These are phyloP conservation scores for Myotisia sp. DNA, from an alignment of 2,329 filamentous ascomycete species.

Conservation along the genomic window DNA sequence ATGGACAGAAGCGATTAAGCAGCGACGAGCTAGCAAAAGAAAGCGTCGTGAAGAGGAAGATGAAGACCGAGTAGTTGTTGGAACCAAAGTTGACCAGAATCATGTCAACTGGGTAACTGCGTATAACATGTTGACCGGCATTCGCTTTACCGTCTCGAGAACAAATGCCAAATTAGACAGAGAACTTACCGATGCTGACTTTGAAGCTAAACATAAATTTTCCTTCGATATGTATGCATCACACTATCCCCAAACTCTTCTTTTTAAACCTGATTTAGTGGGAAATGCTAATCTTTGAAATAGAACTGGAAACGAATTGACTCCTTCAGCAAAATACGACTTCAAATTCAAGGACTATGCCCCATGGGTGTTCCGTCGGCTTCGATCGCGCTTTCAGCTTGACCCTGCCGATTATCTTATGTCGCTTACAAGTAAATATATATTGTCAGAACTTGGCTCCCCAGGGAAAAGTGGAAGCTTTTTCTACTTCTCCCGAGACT, in stretches of 20 bases:
- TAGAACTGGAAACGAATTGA: conserved; percentile 89
- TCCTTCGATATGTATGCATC: conserved; percentile 84
- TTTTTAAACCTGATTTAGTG: conserved; percentile 3
- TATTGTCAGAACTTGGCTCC: conserved; percentile 88
- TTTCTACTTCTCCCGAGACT: conserved; percentile 98
- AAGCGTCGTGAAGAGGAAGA: conserved; percentile 79
- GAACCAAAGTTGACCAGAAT: conserved; percentile 93
- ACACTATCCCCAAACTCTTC: background rate
- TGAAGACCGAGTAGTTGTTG: conserved; percentile 75
- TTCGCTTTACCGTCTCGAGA: conserved; percentile 88
- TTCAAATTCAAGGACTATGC: conserved; percentile 99
- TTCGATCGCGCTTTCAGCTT: conserved; percentile 73
- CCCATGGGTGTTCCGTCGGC: conserved; percentile 95
- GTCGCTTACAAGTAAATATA: conserved; percentile 96
- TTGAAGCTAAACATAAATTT: conserved; percentile 89
- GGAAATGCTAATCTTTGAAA: conserved; percentile 22
- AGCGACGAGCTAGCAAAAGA: conserved; percentile 79
- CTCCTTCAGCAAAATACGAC: conserved; percentile 96
- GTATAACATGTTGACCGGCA: conserved; percentile 99
- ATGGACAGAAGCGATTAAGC: conserved; percentile 85
- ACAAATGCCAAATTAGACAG: conserved; percentile 95
- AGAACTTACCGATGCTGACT: conserved; percentile 78
- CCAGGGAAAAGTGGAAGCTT: conserved; percentile 98
- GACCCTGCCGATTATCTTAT: conserved; percentile 97
- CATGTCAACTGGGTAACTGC: conserved; percentile 96